These are phyloP conservation scores for Cylindrotheca fusiformis DNA, from an alignment of 108 stramenopile species.

Conservation along the genomic window DNA sequence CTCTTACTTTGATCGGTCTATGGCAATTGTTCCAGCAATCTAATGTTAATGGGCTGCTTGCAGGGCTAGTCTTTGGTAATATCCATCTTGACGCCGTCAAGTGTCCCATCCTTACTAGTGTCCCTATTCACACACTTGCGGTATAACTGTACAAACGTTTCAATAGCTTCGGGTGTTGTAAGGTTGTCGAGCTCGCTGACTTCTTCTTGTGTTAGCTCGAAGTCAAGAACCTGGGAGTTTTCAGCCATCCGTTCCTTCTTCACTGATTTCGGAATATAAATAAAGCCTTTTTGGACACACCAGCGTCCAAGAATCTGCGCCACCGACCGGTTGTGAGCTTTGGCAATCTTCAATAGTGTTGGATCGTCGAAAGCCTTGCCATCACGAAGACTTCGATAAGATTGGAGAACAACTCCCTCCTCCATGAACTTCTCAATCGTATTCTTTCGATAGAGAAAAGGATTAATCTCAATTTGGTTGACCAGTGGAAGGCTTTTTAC, in stretches of 20 bases:
- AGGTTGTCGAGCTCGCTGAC: slow-evolving; percentile 67
- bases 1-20: no score
- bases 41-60: background rate
- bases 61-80: slow-evolving; percentile 69
- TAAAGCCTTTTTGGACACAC: slow-evolving; percentile 90
- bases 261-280: slow-evolving; percentile 87
- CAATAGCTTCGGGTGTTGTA: slow-evolving; percentile 70
- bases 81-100: slow-evolving; percentile 88
- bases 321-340: slow-evolving; percentile 43
- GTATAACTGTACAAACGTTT: slow-evolving; percentile 67
- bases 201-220: slow-evolving; percentile 64
- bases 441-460: slow-evolving; percentile 83
- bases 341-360: slow-evolving; percentile 54
- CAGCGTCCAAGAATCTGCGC: slow-evolving; percentile 93
- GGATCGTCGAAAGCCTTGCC: slow-evolving; percentile 87
- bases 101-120: slow-evolving; percentile 86
- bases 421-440: slow-evolving; percentile 67
- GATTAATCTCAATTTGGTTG: slow-evolving; percentile 95
- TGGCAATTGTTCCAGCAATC: no score
- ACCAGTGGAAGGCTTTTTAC: slow-evolving; percentile 61
- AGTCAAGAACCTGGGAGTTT: slow-evolving; percentile 91
- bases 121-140: slow-evolving; percentile 88
- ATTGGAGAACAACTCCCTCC: slow-evolving; percentile 85
- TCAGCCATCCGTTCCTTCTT: slow-evolving; percentile 83
- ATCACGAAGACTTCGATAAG: slow-evolving; percentile 83